phyloP scores from a whole-genome alignment of 2,329 filamentous ascomycete species.

The Hawksworthiomyces lignivorus region DNA sequence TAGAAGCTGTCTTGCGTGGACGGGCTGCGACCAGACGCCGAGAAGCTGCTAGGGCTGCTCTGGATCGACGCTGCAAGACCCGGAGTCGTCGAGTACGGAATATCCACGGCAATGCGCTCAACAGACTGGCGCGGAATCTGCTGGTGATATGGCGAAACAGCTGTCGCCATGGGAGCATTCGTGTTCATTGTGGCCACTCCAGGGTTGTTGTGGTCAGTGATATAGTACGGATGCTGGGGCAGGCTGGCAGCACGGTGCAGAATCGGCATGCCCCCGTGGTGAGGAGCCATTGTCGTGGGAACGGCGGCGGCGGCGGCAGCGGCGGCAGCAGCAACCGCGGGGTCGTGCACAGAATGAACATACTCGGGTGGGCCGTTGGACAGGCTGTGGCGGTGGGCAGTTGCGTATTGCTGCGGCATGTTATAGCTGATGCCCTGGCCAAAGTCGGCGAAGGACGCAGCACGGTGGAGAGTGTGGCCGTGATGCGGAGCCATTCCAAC shows the following conservation, averaged over 20 bases:
- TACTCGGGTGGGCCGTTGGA: conserved; percentile 37
- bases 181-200: conserved; percentile 55
- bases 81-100: conserved; percentile 41
- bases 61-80: conserved; percentile 42
- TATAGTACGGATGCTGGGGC: conserved; percentile 43
- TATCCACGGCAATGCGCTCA: conserved; percentile 39
- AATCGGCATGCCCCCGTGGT: conserved; percentile 37
- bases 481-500: conserved; percentile 24
- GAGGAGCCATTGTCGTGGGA: conserved; percentile 8
- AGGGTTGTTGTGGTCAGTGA: conserved; percentile 55
- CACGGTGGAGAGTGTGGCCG: conserved; percentile 37
- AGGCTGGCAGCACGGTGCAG: conserved; percentile 42
- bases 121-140: conserved; percentile 43
- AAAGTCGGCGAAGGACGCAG: conserved; percentile 49
- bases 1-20: conserved; percentile 49
- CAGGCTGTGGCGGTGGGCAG: conserved; percentile 39
- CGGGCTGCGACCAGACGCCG: conserved; percentile 45
- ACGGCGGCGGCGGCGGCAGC: conserved; percentile 6
- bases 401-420: conserved; percentile 34
- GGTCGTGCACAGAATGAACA: conserved; percentile 32
- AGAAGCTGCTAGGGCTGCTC: conserved; percentile 54
- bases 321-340: not conserved
- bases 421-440: conserved; percentile 38
- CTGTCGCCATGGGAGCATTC: conserved; percentile 29
- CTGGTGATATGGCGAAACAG: conserved; percentile 30